Percentiles rank a stretch among this genome's conserved stretches.
Conservation (phyloP, 208 protist genomes). For the Wallacemonas sp. region DNA sequence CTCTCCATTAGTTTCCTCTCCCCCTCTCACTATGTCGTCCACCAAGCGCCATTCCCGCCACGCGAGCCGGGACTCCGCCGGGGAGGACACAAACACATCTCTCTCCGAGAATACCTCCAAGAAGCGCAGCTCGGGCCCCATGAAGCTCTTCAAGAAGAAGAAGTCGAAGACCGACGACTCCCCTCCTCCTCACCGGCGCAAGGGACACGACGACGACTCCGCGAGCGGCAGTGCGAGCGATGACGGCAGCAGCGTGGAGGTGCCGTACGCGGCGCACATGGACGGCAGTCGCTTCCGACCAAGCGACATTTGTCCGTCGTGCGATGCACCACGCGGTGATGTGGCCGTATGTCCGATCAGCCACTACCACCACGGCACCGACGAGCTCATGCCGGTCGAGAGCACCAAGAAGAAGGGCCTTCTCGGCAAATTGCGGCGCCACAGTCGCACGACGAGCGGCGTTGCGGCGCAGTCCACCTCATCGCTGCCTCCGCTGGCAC, state of each 20-base stretch:
- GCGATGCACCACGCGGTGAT: constrained; percentile 40
- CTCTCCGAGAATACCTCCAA: background rate
- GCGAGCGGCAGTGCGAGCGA: background rate
- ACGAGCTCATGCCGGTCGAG: constrained; percentile 22
- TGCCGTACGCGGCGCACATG: constrained; percentile 35
- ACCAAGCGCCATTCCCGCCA: constrained; percentile 1
- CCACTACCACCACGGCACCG: constrained; percentile 52
- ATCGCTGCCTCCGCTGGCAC: background rate
- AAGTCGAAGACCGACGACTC: background rate
- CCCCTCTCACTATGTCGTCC: background rate
- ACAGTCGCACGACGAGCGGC: constrained; percentile 17
- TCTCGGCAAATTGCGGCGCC: background rate
- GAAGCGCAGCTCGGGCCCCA: background rate
- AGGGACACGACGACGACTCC: background rate
- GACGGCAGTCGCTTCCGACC: constrained; percentile 29
- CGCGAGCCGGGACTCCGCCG: background rate
- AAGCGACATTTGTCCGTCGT: constrained; percentile 42
- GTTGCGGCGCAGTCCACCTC: background rate
- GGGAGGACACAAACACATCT: background rate
- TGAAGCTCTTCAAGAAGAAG: background rate
- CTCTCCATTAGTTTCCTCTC: background rate
- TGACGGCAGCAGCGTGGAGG: background rate
- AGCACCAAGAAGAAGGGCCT: constrained; percentile 10
- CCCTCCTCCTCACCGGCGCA: background rate
- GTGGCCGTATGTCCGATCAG: constrained; percentile 51